phyloP scores from a whole-genome alignment of 768 basidiomycete species.

The Phylloporus sp. region DNA sequence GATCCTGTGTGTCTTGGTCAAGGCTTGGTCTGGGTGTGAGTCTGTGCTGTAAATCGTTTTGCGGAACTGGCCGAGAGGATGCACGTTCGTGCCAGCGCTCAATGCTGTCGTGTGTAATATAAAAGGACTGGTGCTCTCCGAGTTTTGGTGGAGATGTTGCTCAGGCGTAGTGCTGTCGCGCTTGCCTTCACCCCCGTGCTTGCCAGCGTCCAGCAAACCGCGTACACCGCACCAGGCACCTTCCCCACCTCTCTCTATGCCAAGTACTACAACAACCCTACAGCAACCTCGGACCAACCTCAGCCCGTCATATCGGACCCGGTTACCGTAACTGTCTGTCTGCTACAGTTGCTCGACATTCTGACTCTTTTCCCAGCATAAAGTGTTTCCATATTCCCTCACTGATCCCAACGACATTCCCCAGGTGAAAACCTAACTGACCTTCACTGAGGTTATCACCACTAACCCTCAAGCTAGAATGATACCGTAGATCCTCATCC shows the following conservation, averaged over 20 bases:
- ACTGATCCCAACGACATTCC: constrained; percentile 63
- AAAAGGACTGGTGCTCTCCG: constrained; percentile 4
- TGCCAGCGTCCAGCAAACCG: constrained; percentile 13
- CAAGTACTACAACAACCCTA: constrained; percentile 71
- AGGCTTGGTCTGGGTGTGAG: too few species aligned
- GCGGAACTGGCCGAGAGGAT: too few species aligned
- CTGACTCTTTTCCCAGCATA: constrained; percentile 39
- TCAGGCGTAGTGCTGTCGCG: constrained; percentile 3
- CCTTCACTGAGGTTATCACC: neutral
- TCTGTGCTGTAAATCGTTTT: too few species aligned
- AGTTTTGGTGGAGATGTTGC: constrained; percentile 7
- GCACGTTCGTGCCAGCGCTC: constrained; percentile 22
- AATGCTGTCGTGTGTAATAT: constrained; percentile 4
- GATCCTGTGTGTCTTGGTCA: too few species aligned
- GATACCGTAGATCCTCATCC: constrained; percentile 63
- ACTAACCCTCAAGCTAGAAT: constrained; percentile 31
- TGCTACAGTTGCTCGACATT: neutral
- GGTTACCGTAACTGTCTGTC: constrained; percentile 43
- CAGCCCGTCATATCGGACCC: constrained; percentile 79
- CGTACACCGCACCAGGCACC: constrained; percentile 53
- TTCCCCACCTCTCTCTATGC: constrained; percentile 65
- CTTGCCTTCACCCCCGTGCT: constrained; percentile 5
- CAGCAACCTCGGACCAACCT: constrained; percentile 65
- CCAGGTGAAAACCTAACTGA: constrained; percentile 24
- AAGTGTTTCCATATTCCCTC: constrained; percentile 54